phyloP scores from a whole-genome alignment of 2,329 filamentous ascomycete species.

The Colletotrichum karsti region DNA sequence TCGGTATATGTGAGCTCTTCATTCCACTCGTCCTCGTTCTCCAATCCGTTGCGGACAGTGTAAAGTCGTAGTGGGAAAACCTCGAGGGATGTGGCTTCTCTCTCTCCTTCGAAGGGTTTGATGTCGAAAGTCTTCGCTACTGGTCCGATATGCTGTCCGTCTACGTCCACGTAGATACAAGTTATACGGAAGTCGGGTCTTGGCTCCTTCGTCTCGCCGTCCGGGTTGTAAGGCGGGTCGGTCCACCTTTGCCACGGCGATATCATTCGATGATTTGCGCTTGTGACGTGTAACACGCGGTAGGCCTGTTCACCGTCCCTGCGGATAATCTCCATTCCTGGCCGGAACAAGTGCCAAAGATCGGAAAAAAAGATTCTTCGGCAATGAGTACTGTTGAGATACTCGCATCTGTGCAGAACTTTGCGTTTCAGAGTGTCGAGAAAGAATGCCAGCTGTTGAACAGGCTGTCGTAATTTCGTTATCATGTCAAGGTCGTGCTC shows the following conservation, averaged over 20 bases:
- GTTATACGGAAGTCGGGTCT: not conserved
- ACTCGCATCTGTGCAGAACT: not conserved
- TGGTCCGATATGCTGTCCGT: not conserved
- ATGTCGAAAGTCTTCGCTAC: not conserved
- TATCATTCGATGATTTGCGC: not conserved
- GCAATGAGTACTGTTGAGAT: not conserved
- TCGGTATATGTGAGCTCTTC: rapidly evolving
- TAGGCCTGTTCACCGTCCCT: not conserved
- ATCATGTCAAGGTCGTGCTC: not conserved
- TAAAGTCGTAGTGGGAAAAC: not conserved
- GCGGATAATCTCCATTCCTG: not conserved
- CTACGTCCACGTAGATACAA: not conserved
- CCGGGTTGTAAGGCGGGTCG: not conserved
- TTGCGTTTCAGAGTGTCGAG: rapidly evolving
- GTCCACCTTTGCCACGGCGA: not conserved
- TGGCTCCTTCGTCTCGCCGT: not conserved
- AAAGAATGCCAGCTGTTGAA: not conserved
- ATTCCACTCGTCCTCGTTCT: not conserved
- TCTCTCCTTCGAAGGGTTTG: not conserved
- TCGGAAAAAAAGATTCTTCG: not conserved
- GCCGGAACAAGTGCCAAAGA: not conserved
- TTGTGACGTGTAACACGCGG: not conserved
- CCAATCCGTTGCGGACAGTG: not conserved
- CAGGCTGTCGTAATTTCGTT: not conserved
- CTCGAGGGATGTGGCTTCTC: not conserved